A percentile compares a stretch with the other conserved stretches of the same genome.
phyloP scores from a whole-genome alignment of 805 yeast species.

The Lachancea fermentati region DNA sequence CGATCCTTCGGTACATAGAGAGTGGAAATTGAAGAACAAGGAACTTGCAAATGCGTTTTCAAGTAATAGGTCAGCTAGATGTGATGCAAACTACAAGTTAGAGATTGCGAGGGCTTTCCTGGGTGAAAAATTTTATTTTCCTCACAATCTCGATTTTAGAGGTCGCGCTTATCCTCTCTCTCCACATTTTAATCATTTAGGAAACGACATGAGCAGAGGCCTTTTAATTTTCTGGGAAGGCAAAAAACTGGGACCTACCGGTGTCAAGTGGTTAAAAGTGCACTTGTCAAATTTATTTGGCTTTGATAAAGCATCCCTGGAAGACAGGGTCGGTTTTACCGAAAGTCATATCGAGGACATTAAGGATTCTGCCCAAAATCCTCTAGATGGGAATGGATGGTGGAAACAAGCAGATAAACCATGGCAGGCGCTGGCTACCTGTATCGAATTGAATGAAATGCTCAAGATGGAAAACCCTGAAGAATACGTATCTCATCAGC shows the following conservation, averaged over 20 bases:
- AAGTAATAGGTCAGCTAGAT: constrained; percentile 75
- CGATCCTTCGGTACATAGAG: constrained; percentile 65
- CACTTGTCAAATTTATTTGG: constrained; percentile 73
- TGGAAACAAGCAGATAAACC: constrained; percentile 77
- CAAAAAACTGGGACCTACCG: constrained; percentile 55
- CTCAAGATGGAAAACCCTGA: constrained; percentile 57
- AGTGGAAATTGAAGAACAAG: constrained; percentile 61
- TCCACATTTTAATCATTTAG: constrained; percentile 76
- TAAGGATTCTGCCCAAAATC: constrained; percentile 54
- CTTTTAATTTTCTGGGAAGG: constrained; percentile 75
- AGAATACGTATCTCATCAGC: constrained; percentile 60
- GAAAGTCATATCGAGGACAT: constrained; percentile 53
- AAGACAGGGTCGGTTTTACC: constrained; percentile 54
- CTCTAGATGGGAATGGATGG: constrained; percentile 52
- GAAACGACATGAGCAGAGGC: constrained; percentile 72
- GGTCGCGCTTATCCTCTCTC: constrained; percentile 81
- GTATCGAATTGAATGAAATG: constrained; percentile 62
- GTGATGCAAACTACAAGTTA: constrained; percentile 87
- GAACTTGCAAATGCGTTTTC: constrained; percentile 54
- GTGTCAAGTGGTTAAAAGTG: constrained; percentile 69
- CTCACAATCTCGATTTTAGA: constrained; percentile 76
- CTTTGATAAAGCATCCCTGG: constrained; percentile 63
- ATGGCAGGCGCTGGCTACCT: constrained; percentile 73
- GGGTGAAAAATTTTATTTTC: constrained; percentile 73
- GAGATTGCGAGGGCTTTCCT: constrained; percentile 92